Evolutionary conservation across 2,329 filamentous ascomycete species (phyloP), one percentile per base, ranked within the genome.

Genomic region (Trichothecium sympodiale): DNA sequence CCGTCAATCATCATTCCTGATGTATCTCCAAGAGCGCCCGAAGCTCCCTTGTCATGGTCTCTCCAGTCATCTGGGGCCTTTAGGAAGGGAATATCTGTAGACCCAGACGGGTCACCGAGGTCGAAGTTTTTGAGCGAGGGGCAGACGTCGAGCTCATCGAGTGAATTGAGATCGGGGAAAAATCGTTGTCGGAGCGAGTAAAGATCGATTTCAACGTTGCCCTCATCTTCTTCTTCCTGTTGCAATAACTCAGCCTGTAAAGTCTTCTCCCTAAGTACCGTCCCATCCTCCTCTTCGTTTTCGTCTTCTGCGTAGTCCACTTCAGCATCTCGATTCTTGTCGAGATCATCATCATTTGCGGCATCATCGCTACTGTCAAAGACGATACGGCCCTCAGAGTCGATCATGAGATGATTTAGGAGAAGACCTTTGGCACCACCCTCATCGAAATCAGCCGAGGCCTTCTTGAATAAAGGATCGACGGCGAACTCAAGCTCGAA

Each of bases 401-500:
- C 91, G 44, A 98, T 95, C 52, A 89, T 85, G n/a, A 98, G 69
- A 58, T 98, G 89, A 52, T 98, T 98, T 23, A 98, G 71, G 15
- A 98, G 69, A 29, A 98, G 68, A 15, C 91, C 91, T 59, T 96
- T 98, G 38, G 91, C 91, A 38, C 91, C 91, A 15, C 91, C 91
- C 62, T 98, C 91, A 53, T 98, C 91, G 46, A 98, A 98, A 62
- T 98, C 91, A 30, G 91, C 91, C 5, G 89, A 94, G 1, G 89
- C 89, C 54, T 98, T 98, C 54, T 98, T 98, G 72, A 98, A 98
- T n/a, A 98, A 63, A 3, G 91, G 91, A 52, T 98, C 91, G 5
- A 98, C 89, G 0, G 88, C 80, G 46, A 98, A 95, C 52, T 98
- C 91, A 31, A 96, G 71, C 49, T 98, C 91, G 51, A 98, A 88